Evolutionary conservation across 2,329 filamentous ascomycete species (phyloP), one percentile per base, ranked within the genome.

Genomic region (Diaporthe ilicicola): DNA sequence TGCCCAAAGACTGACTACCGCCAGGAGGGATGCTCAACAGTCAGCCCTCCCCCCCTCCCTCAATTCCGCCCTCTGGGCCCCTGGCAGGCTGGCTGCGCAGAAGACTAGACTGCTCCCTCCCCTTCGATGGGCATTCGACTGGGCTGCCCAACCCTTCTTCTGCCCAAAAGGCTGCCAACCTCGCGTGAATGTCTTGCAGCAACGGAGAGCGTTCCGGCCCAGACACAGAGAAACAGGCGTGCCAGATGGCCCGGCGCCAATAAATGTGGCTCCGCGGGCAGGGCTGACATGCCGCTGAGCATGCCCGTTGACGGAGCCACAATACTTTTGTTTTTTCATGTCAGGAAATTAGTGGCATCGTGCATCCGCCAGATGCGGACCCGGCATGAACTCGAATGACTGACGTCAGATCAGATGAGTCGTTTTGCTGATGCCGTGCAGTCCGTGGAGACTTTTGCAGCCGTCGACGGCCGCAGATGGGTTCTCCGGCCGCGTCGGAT

Each of bases 1-100:
- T 73, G 71, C 71, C 71, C 71, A 73, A 73, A 10, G 44, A 53
- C 37, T 70, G 54, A 64, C 44, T 56, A 61, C 68, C 56, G 62
- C 59, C 37, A 19, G 61, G 59, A 24, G 54, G 65, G 65, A 22
- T 68, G 59, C 27, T 55, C 32, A n/a, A 50, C 53, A 56, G 66
- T 50, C 54, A 59, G 42, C 42, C 54, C 39, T 29, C 66, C 22
- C 17, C 22, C 32, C 24, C 44, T 17, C 32, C 27, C n/a, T n/a
- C n/a, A n/a, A n/a, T n/a, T n/a, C n/a, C n/a, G n/a, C n/a, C n/a
- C n/a, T n/a, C n/a, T n/a, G n/a, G n/a, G 29, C 39, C 59, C 59
- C 59, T 34, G 59, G 46, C 59, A 62, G 59, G 42, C 59, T 12
- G 44, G 17, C 59, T 62, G 42, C 7, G 59, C 37, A 39, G 27